Evolutionary conservation across 1,139 yeast genomes (phyloP).

Genomic region (Scheffersomyces parashehatae): DNA sequence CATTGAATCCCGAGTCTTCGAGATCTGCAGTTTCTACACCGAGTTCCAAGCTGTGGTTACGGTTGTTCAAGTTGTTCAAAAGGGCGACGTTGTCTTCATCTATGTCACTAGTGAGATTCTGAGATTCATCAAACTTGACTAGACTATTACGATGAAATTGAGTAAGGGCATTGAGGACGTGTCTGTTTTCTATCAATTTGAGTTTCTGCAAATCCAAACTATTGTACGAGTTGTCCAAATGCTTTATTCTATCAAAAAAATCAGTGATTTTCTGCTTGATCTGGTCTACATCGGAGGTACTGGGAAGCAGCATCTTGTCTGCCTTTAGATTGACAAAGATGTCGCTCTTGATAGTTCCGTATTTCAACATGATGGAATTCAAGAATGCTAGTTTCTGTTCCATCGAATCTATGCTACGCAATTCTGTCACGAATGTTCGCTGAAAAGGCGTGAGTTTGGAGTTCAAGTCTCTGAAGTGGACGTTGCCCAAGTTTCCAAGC

Average conservation of each 20-base stretch:
- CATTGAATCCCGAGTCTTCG: constrained; percentile 53
- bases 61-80: constrained; percentile 24
- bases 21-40: constrained; percentile 22
- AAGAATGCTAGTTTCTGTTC: constrained; percentile 32
- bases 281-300: constrained; percentile 20
- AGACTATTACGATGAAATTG: constrained; percentile 14
- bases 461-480: constrained; percentile 91
- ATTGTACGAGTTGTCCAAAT: constrained; percentile 22
- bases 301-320: constrained; percentile 14
- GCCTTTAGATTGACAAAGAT: constrained; percentile 12
- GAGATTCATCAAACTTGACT: constrained; percentile 7
- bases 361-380: constrained; percentile 15
- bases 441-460: constrained; percentile 78
- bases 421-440: constrained; percentile 81
- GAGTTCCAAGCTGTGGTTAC: constrained; percentile 22
- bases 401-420: constrained; percentile 51
- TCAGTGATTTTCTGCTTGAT: constrained; percentile 14
- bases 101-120: constrained; percentile 18
- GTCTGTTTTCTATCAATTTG: constrained; percentile 19
- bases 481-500: constrained; percentile 77
- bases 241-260: constrained; percentile 19
- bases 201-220: constrained; percentile 14
- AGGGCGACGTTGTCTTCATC: constrained; percentile 38
- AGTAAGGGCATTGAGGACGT: constrained; percentile 18
- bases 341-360: constrained; percentile 15